Base-by-base conservation (phyloP, 2,329 filamentous ascomycete species). In the Epichloe sibirici region DNA sequence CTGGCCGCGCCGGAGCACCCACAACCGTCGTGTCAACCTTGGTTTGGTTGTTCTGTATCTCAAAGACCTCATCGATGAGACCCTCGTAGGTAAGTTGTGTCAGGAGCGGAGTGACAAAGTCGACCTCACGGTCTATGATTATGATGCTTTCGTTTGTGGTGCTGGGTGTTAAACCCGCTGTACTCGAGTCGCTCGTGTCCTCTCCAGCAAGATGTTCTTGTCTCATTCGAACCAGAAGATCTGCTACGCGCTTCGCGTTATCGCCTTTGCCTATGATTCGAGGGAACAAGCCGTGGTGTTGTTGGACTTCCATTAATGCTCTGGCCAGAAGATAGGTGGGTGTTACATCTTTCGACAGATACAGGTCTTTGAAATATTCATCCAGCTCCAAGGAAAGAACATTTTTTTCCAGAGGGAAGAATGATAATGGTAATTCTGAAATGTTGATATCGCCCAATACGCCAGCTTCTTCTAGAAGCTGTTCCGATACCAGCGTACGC, bases 21-120 rank as follows among this genome's bases (percentile, higher is more conserved):
- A 96, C 82, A 55, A 97, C 81, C 1, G 90, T 90, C 2, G 89
- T 88, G 65, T 97, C 91, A 23, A 97, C 83, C 64, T 97, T 93
- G 39, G 88, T 85, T 65, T 95, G 90, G 63, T 94, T 97, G 63
- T 96, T 86, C 58, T 88, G 82, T 56, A 98, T 95, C 35, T 86
- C 85, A 64, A 95, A 94, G 15, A 93, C 78, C 66, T 98, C 93
- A 63, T 98, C 94, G 51, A 98, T 85, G 28, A 98, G 75, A 3
- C 93, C 93, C 70, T 98, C 91, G 63, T 98, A 98, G 1, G 93
- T 98, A 56, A 98, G 74, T 66, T 98, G 93, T 0, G 91, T 97
- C 51, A 98, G 82, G 15, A 98, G 76, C 0, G 87, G 85, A 1
- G 93, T 96, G 15, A 91, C 88, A 62, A 93, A 90, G 66, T 98